Evolutionary conservation across 257 asterid species (phyloP).

Genomic region (Nicotiana sylvestris): DNA sequence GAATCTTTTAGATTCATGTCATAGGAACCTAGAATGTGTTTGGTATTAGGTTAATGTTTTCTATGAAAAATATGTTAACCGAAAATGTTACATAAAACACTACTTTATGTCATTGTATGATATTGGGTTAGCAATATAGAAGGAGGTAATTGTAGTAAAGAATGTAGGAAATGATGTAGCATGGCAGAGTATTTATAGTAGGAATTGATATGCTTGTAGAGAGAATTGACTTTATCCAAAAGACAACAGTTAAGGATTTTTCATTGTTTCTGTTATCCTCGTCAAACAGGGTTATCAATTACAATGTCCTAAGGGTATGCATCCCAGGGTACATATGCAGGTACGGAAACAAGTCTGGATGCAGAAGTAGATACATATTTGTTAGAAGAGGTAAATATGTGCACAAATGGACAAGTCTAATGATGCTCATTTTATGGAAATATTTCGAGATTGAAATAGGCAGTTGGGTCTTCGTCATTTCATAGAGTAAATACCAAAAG

Average conservation of each 20-base stretch:
- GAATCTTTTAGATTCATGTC: too few relatives aligned
- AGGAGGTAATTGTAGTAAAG: background rate
- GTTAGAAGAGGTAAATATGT: background rate
- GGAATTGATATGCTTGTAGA: background rate
- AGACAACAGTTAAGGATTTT: background rate
- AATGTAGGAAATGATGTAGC: background rate
- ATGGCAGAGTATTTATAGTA: background rate
- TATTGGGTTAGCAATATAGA: background rate
- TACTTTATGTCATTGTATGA: background rate
- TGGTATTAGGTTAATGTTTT: too few relatives aligned
- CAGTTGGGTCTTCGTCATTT: background rate
- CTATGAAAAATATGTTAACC: too few relatives aligned
- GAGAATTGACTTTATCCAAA: background rate
- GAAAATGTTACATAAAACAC: too few relatives aligned
- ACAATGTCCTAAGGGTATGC: background rate
- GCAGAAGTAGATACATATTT: background rate
- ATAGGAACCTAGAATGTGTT: too few relatives aligned
- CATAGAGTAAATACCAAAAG: background rate
- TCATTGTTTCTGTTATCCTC: background rate
- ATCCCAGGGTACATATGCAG: background rate
- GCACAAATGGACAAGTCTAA: background rate
- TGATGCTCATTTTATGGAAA: background rate
- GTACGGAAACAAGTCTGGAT: background rate
- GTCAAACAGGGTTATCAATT: background rate
- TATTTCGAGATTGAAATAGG: background rate